These are phyloP conservation scores for Prunus mume DNA, from an alignment of 306 rosid species.

Conservation along the genomic window DNA sequence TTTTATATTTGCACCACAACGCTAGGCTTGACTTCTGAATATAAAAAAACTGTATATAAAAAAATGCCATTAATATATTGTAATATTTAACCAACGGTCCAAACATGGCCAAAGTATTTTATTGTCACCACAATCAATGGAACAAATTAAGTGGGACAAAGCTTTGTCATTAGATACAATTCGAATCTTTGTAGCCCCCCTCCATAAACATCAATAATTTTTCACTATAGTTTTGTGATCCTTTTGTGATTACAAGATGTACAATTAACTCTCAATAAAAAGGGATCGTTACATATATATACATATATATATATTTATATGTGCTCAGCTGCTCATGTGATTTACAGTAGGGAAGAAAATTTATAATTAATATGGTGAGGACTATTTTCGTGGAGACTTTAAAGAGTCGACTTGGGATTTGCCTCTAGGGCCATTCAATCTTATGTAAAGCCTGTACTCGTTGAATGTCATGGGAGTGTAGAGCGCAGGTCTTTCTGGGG, in stretches of 20 bases:
- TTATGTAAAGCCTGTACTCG: constrained; percentile 72
- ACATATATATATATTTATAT: too few relatives aligned
- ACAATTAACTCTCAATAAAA: not conserved
- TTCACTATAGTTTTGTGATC: not conserved
- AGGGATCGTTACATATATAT: not conserved
- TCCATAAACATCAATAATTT: not conserved
- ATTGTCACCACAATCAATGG: not conserved
- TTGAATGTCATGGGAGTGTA: constrained; percentile 80
- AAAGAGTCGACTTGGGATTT: constrained; percentile 81
- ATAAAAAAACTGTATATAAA: not conserved
- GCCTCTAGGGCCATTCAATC: constrained; percentile 74
- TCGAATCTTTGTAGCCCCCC: not conserved
- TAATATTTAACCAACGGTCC: not conserved
- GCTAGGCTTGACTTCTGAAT: not conserved
- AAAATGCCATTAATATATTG: not conserved
- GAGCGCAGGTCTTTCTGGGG: constrained; percentile 48
- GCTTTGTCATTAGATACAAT: not conserved
- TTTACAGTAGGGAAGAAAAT: constrained; percentile 1
- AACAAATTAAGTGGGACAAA: not conserved
- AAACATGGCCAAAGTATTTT: not conserved
- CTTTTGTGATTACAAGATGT: constrained; percentile 13
- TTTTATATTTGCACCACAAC: too few relatives aligned
- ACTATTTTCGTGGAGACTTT: constrained; percentile 37
- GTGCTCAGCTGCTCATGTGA: not conserved
- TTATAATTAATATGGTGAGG: not conserved